These are phyloP conservation scores for Colletotrichum echinochloae DNA, from an alignment of 2,329 filamentous ascomycete genomes.

Conservation along the genomic window DNA sequence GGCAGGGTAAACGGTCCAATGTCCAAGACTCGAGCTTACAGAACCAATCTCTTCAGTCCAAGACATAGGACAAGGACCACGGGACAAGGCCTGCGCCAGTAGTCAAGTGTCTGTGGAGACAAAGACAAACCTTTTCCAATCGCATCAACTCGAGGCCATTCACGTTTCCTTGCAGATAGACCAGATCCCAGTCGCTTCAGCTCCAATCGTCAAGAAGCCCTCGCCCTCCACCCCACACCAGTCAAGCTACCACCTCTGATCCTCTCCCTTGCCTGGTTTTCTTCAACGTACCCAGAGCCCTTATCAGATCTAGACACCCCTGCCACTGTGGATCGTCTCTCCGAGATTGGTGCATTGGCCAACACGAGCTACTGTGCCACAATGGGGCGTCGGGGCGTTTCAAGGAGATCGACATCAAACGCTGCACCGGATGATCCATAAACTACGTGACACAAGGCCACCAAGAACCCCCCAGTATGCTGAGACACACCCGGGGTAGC, in stretches of 20 bases:
- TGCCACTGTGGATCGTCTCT: slow-evolving; percentile 30
- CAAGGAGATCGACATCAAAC: slow-evolving; percentile 40
- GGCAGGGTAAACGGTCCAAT: neutral
- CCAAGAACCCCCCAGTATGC: slow-evolving; percentile 19
- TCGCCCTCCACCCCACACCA: slow-evolving; percentile 21
- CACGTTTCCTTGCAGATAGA: slow-evolving; percentile 27
- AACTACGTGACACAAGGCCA: slow-evolving; percentile 19
- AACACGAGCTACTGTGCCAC: slow-evolving; percentile 24
- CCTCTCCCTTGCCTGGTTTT: slow-evolving; percentile 19
- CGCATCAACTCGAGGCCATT: slow-evolving; percentile 25
- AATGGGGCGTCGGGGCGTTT: slow-evolving; percentile 34
- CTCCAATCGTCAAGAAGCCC: slow-evolving; percentile 28
- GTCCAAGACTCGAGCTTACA: neutral
- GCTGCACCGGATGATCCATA: slow-evolving; percentile 28
- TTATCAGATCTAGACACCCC: slow-evolving; percentile 39
- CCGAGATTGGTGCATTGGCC: slow-evolving; percentile 35
- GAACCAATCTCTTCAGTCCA: neutral
- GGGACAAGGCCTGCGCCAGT: no score
- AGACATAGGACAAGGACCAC: neutral
- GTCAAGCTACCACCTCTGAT: slow-evolving; percentile 8
- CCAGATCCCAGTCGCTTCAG: neutral
- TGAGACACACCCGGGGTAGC: slow-evolving; percentile 34
- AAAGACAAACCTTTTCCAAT: slow-evolving; percentile 2
- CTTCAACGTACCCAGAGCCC: slow-evolving; percentile 22
- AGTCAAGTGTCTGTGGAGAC: slow-evolving; percentile 6